A percentile compares a stretch with the other conserved stretches of the same genome.
Conservation (phyloP, 1,139 yeast species). For the Geotrichum bryndzae region DNA sequence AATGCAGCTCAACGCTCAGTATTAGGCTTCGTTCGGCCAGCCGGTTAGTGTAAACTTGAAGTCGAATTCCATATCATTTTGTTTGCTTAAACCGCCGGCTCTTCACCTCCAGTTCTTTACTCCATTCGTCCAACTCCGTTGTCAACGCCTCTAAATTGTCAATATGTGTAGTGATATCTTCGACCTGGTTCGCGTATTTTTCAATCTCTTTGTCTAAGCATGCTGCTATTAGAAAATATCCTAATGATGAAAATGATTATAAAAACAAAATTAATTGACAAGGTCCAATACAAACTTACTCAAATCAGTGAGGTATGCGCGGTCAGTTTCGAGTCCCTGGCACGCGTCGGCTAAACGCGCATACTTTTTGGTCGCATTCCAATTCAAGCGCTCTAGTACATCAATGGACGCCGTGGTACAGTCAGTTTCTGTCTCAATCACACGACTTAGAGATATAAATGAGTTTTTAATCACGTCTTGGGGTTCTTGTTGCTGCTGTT, state of each 20-base stretch:
- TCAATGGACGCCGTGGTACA: conserved; percentile 31
- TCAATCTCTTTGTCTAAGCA: conserved; percentile 35
- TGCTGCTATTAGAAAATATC: neutral
- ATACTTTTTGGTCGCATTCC: conserved; percentile 30
- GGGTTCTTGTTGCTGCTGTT: conserved; percentile 4
- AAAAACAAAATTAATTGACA: too few relatives aligned
- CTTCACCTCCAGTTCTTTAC: conserved; percentile 47
- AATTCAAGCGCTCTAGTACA: conserved; percentile 32
- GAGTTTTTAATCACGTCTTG: conserved; percentile 18
- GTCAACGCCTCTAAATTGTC: conserved; percentile 44
- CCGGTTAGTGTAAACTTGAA: too few relatives aligned
- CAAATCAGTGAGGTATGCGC: conserved; percentile 18
- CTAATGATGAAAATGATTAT: neutral
- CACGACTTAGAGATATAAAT: conserved; percentile 22
- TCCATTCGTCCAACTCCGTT: conserved; percentile 56
- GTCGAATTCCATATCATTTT: neutral
- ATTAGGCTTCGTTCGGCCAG: neutral
- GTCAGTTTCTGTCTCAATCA: conserved; percentile 34
- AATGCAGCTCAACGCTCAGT: neutral
- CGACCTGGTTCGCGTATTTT: conserved; percentile 34
- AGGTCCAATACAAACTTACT: neutral
- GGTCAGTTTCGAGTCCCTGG: conserved; percentile 26
- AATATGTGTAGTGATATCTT: conserved; percentile 44
- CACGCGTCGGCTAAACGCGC: conserved; percentile 29
- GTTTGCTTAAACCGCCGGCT: conserved; percentile 25